Conservation (phyloP, 345 rosid species). For the Punica granatum region DNA sequence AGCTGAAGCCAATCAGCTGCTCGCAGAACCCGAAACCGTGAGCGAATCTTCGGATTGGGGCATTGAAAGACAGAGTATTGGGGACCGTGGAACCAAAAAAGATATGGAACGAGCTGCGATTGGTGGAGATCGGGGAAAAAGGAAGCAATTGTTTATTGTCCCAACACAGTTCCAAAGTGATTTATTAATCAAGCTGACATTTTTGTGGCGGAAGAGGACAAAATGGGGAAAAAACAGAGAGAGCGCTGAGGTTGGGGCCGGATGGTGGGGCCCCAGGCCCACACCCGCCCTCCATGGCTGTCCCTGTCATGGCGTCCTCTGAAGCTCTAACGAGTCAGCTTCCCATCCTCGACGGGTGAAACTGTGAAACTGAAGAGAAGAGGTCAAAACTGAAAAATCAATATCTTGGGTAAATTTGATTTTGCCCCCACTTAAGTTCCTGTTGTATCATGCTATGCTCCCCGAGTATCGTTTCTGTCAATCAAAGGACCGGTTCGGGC, state of each 20-base stretch:
- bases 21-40: background rate
- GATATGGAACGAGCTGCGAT: background rate
- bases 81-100: background rate
- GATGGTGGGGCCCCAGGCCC: background rate
- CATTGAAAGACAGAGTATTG: background rate
- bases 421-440: background rate
- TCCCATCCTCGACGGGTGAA: background rate
- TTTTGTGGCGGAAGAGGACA: background rate
- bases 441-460: background rate
- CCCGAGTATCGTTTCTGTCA: no score
- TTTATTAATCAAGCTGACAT: conserved; percentile 2
- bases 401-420: no score
- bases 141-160: background rate
- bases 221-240: background rate
- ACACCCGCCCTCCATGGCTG: conserved; percentile 7
- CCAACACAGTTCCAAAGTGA: background rate
- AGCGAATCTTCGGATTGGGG: background rate
- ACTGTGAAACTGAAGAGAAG: background rate
- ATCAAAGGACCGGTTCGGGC: no score
- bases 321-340: background rate
- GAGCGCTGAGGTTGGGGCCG: background rate
- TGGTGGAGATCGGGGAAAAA: background rate
- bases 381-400: no score
- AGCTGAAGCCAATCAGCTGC: background rate
- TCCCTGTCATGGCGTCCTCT: background rate